Evolutionary conservation across 2,329 filamentous ascomycete species (phyloP).

Genomic region (Aspergillus alliaceus): DNA sequence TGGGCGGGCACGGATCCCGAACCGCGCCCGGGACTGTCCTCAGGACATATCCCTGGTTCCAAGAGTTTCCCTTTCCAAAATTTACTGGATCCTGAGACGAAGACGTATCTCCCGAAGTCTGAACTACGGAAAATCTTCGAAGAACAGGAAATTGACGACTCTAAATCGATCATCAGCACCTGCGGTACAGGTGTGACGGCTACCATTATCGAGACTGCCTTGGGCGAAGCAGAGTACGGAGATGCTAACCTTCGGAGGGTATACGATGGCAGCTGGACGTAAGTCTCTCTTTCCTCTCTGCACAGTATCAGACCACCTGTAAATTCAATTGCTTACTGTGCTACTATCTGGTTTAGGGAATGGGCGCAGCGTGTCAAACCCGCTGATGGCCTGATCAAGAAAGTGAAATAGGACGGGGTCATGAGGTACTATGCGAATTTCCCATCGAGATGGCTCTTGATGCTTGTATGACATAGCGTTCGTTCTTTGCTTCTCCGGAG

Average conservation of each 20-base stretch:
- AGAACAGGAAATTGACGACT: conserved; percentile 74
- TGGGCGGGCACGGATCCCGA: conserved; percentile 84
- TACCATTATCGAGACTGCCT: conserved; percentile 81
- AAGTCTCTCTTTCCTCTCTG: conserved; percentile 46
- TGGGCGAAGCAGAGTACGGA: conserved; percentile 76
- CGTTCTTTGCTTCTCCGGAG: conserved; percentile 1
- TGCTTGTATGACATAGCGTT: conserved; percentile 13
- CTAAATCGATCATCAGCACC: conserved; percentile 78
- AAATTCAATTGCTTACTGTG: conserved; percentile 5
- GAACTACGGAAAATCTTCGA: conserved; percentile 75
- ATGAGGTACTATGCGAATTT: not conserved
- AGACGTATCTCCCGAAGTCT: conserved; percentile 71
- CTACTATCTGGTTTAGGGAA: conserved; percentile 35
- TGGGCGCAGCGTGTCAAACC: conserved; percentile 52
- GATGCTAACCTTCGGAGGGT: conserved; percentile 67
- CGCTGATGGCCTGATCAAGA: conserved; percentile 48
- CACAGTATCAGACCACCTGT: not conserved
- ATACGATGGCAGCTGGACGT: conserved; percentile 99
- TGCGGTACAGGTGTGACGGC: conserved; percentile 96
- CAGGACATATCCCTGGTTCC: conserved; percentile 88
- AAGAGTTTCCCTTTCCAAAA: conserved; percentile 78
- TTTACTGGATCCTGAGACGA: conserved; percentile 79
- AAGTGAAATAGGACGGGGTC: conserved; percentile 20
- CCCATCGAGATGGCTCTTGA: not conserved
- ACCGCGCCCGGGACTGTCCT: conserved; percentile 79